A percentile compares a stretch with the other conserved stretches of the same genome.
phyloP scores from a whole-genome alignment of 2,329 filamentous ascomycete genomes.

The Monosporascus sp. region DNA sequence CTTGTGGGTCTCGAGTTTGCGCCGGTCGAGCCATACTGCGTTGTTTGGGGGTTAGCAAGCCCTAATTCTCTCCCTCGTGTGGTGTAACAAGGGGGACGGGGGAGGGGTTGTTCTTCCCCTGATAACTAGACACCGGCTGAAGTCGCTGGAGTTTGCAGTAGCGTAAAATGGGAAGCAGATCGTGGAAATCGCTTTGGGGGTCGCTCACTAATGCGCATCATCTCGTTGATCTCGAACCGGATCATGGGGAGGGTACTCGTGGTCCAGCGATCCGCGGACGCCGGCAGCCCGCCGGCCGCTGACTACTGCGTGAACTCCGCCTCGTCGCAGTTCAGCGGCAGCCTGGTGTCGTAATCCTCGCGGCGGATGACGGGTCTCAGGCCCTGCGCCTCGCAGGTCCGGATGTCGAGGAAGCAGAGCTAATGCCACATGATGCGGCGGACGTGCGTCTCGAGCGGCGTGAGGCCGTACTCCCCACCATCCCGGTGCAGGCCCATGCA shows the following conservation, averaged over 20 bases:
- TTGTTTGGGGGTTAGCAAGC: neutral
- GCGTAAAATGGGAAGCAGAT: neutral
- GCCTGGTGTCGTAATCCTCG: constrained; percentile 69
- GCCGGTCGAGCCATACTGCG: constrained; percentile 60
- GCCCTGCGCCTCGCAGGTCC: constrained; percentile 69
- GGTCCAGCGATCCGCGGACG: constrained; percentile 54
- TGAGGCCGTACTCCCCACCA: constrained; percentile 59
- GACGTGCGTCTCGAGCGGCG: constrained; percentile 64
- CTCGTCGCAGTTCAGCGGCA: constrained; percentile 68
- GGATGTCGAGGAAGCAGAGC: constrained; percentile 69
- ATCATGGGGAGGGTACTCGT: constrained; percentile 63
- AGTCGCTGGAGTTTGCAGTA: no score
- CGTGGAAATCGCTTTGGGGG: neutral
- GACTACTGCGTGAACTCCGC: constrained; percentile 43
- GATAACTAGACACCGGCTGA: no score
- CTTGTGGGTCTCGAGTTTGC: constrained; percentile 56
- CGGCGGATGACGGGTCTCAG: constrained; percentile 65
- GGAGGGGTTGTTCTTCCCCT: no score
- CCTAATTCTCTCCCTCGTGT: neutral
- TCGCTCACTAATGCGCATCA: constrained; percentile 50
- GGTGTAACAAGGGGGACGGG: no score
- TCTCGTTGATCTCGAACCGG: constrained; percentile 68
- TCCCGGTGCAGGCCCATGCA: constrained; percentile 74
- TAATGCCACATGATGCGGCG: constrained; percentile 73
- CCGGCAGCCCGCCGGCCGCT: constrained; percentile 33